Conservation (phyloP, 2,329 filamentous ascomycete species). For the Diaporthe sp. region DNA sequence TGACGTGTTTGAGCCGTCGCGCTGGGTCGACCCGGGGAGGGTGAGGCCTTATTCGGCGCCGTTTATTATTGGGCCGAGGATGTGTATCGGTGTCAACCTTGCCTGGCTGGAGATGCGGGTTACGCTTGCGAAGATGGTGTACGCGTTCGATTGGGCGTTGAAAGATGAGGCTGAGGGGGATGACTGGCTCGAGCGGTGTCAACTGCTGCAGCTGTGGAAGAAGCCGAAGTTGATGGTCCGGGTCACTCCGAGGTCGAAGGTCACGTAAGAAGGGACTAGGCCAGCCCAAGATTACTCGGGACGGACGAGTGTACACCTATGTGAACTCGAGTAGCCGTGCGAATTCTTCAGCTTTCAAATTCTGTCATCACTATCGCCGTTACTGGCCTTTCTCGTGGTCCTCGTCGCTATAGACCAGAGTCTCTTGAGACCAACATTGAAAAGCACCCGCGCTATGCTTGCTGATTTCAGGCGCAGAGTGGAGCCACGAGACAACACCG, state of each 20-base stretch:
- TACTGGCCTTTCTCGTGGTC: fast-evolving
- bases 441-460: too few relatives aligned
- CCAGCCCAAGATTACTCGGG: too few relatives aligned
- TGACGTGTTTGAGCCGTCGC: constrained; percentile 46
- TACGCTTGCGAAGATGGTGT: constrained; percentile 47
- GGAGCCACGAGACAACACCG: too few relatives aligned
- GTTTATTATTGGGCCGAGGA: constrained; percentile 46
- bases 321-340: too few relatives aligned
- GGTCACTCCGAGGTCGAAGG: not conserved
- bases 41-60: constrained; percentile 42
- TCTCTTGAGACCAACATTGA: too few relatives aligned
- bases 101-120: constrained; percentile 49
- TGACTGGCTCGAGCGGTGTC: constrained; percentile 44
- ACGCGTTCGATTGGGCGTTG: constrained; percentile 44
- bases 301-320: too few relatives aligned
- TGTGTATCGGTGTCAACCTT: constrained; percentile 47
- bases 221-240: constrained; percentile 46
- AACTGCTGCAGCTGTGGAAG: constrained; percentile 48
- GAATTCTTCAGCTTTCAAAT: too few relatives aligned
- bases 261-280: not conserved
- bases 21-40: constrained; percentile 44
- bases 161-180: constrained; percentile 40
- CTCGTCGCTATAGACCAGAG: too few relatives aligned
- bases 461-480: too few relatives aligned
- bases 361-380: too few relatives aligned